Conservation (phyloP, 2,329 filamentous ascomycete species). For the Colletotrichum spaethianum region DNA sequence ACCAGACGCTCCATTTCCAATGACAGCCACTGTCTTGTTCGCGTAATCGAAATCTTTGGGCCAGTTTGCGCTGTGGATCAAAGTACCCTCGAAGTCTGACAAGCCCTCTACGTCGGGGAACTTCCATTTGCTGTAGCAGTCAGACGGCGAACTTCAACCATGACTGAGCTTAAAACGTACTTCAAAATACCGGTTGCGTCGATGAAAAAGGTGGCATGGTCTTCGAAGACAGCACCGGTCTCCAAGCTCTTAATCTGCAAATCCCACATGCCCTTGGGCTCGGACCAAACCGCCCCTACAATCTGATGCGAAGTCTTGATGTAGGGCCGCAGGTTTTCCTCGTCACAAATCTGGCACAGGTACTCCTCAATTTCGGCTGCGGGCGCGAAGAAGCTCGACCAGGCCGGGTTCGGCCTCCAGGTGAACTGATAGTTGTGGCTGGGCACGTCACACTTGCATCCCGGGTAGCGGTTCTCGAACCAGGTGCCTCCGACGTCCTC, state of each 20-base stretch:
- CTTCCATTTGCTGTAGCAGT: constrained; percentile 61
- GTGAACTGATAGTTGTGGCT: constrained; percentile 75
- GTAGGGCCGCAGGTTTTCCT: constrained; percentile 59
- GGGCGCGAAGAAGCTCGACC: constrained; percentile 70
- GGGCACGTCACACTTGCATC: constrained; percentile 70
- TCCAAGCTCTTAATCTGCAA: constrained; percentile 56
- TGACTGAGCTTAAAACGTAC: constrained; percentile 51
- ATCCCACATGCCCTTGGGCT: constrained; percentile 58
- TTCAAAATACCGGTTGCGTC: constrained; percentile 68
- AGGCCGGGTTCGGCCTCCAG: constrained; percentile 71
- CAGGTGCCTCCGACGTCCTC: constrained; percentile 69
- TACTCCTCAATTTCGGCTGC: constrained; percentile 71
- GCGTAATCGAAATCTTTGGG: constrained; percentile 62
- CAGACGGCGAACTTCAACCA: constrained; percentile 27
- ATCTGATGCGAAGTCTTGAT: constrained; percentile 62
- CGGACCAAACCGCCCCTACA: constrained; percentile 60
- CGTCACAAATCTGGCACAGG: constrained; percentile 62
- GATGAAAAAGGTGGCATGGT: constrained; percentile 63
- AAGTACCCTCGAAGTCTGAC: constrained; percentile 60
- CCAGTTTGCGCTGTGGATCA: constrained; percentile 70
- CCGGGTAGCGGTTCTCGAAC: constrained; percentile 72
- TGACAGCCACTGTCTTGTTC: constrained; percentile 68
- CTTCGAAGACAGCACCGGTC: constrained; percentile 57
- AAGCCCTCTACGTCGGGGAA: constrained; percentile 66
- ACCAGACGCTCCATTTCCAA: constrained; percentile 69